These are phyloP conservation scores for Cladosporium sp. DNA, from an alignment of 2,329 filamentous ascomycete genomes.

Conservation along the genomic window DNA sequence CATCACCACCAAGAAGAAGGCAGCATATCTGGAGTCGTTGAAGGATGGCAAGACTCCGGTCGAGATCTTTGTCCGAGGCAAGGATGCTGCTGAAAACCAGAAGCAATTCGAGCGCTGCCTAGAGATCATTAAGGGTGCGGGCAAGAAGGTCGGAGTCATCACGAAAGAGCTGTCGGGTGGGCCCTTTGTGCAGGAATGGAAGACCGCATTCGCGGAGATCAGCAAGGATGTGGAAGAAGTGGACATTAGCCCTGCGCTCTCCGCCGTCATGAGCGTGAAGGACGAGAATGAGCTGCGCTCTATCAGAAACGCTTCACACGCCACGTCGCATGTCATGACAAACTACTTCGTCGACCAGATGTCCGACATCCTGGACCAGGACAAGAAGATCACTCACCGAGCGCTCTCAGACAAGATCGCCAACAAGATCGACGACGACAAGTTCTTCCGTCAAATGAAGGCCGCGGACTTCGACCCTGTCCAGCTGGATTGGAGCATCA, in stretches of 20 bases:
- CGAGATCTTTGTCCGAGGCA: constrained; percentile 86
- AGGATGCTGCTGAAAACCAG: constrained; percentile 85
- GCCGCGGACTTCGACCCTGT: constrained; percentile 78
- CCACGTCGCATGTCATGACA: constrained; percentile 89
- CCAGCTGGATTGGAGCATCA: constrained; percentile 91
- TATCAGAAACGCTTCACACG: constrained; percentile 90
- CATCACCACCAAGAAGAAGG: constrained; percentile 96
- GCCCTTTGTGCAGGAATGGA: constrained; percentile 96
- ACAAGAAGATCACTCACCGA: constrained; percentile 94
- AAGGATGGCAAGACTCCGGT: constrained; percentile 90
- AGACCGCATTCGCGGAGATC: constrained; percentile 70
- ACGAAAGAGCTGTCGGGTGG: constrained; percentile 80
- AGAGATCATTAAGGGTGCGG: constrained; percentile 80
- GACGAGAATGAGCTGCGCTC: constrained; percentile 90
- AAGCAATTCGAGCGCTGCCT: constrained; percentile 82
- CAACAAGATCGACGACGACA: constrained; percentile 84
- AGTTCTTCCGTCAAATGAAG: constrained; percentile 87
- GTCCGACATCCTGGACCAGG: constrained; percentile 90
- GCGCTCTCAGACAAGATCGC: constrained; percentile 81
- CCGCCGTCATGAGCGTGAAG: constrained; percentile 83
- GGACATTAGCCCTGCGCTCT: constrained; percentile 78
- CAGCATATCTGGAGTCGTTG: constrained; percentile 86
- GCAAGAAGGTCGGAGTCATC: constrained; percentile 86
- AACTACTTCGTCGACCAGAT: constrained; percentile 98
- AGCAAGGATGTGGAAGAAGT: constrained; percentile 85